Evolutionary conservation across 2,329 filamentous ascomycete species (phyloP).

Genomic region (Incumbomyces delicatus): DNA sequence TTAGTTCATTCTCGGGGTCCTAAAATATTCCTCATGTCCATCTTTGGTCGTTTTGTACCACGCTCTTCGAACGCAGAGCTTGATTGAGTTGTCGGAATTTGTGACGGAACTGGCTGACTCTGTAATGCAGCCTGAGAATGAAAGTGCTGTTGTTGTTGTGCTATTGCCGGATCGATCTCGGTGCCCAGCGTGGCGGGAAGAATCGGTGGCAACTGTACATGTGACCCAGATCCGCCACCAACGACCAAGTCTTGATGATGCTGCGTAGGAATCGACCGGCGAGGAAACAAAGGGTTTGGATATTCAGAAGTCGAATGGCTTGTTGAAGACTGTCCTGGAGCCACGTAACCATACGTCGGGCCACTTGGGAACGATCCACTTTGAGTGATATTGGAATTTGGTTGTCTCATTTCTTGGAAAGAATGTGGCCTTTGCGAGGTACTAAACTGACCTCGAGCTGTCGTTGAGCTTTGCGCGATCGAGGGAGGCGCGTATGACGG

Average conservation of each 20-base stretch:
- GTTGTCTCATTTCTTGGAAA: slow-evolving; percentile 6
- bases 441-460: slow-evolving; percentile 5
- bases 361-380: not conserved
- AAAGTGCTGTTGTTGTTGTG: slow-evolving; percentile 11
- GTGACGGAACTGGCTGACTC: slow-evolving; percentile 1
- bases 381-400: slow-evolving; percentile 4
- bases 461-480: slow-evolving; percentile 16
- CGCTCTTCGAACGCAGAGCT: slow-evolving; percentile 15
- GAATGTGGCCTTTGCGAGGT: slow-evolving; percentile 2
- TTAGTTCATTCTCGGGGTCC: slow-evolving; percentile 9
- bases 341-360: not conserved
- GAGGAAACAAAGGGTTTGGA: slow-evolving; percentile 4
- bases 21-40: slow-evolving; percentile 21
- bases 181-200: slow-evolving; percentile 10
- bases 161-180: slow-evolving; percentile 18
- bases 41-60: slow-evolving; percentile 20
- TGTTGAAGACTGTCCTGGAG: not conserved
- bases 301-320: not conserved
- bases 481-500: slow-evolving; percentile 13
- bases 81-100: slow-evolving; percentile 2
- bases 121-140: slow-evolving; percentile 1
- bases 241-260: not conserved
- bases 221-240: not conserved
- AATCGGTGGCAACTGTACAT: slow-evolving; percentile 21
- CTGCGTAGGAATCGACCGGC: not conserved